Evolutionary conservation across 768 basidiomycete genomes (phyloP), one percentile per base, ranked within the genome.

Genomic region (Fibroporia radiculosa): DNA sequence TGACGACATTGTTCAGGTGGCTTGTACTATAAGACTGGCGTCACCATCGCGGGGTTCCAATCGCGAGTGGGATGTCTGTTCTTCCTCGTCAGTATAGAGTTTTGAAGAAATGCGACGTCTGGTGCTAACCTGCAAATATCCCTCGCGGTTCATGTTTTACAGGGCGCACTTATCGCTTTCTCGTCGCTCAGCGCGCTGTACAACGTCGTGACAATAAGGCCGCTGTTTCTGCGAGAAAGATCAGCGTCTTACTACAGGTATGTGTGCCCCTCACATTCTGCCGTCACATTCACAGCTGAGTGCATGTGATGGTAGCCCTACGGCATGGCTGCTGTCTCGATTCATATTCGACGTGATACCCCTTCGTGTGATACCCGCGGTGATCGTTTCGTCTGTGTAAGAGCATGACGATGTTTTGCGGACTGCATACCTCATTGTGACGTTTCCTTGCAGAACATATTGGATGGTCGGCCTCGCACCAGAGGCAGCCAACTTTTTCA

Each of bases 381-480:
- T 98, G 42, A 67, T 93, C 40, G 82, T 96, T 5, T 76, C 82
- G 3, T 80, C 87, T 3, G 87, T 93, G 84, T 90, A 52, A 57
- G 85, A 64, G 13, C 23, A 18, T 26, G 25, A 34, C 14, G 33
- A 14, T 40, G 31, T 29, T n/a, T n/a, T n/a, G n/a, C n/a, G n/a
- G n/a, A 1, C 11, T 36, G 16, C 23, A 3, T 13, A 32, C 22
- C 12, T 14, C 41, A 8, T 48, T 7, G n/a, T n/a, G n/a, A n/a
- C n/a, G n/a, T n/a, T n/a, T n/a, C 26, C n/a, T 26, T 14, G 18
- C 24, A 86, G 84, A 42, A 83, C 82, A n/a, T 92, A 91, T 55
- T 91, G 89, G 88, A 93, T 97, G 93, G 90, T 91, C 2, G 93
- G 93, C 11, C 75, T 97, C 3, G 75, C 87, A 1, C 72, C 71